These are phyloP conservation scores for Pseudogymnoascus sp. DNA, from an alignment of 2,329 filamentous ascomycete species.

Conservation along the genomic window DNA sequence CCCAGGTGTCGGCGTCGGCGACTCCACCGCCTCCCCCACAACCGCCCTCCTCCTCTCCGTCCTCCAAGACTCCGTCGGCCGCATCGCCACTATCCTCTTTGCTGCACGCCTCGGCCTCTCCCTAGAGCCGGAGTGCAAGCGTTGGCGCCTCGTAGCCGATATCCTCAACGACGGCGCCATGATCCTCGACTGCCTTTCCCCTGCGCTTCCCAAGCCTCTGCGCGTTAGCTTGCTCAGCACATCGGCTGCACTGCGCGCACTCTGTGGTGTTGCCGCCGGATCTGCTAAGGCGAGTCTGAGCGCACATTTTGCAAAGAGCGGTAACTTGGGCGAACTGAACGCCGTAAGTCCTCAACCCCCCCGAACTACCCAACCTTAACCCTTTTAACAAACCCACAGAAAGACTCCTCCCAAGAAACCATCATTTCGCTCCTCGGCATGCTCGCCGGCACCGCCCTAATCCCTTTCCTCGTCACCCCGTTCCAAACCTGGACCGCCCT, in stretches of 20 bases:
- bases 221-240: constrained; percentile 51
- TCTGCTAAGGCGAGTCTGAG: constrained; percentile 86
- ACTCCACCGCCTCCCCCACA: constrained; percentile 56
- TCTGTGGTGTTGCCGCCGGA: constrained; percentile 86
- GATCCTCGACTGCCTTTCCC: constrained; percentile 61
- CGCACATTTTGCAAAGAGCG: constrained; percentile 79
- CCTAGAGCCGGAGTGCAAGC: constrained; percentile 65
- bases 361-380: neutral
- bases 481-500: constrained; percentile 66
- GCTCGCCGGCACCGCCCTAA: constrained; percentile 72
- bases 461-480: constrained; percentile 64
- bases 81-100: constrained; percentile 62
- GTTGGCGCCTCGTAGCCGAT: constrained; percentile 61
- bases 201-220: constrained; percentile 48
- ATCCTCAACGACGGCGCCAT: constrained; percentile 64
- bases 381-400: constrained; percentile 28
- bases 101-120: constrained; percentile 58
- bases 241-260: constrained; percentile 51
- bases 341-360: constrained; percentile 45
- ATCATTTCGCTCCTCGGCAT: constrained; percentile 84
- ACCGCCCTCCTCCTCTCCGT: constrained; percentile 57
- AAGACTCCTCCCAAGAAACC: constrained; percentile 94
- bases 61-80: constrained; percentile 55
- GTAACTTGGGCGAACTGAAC: constrained; percentile 88
- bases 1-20: constrained; percentile 57